These are phyloP conservation scores for Alternaria panax DNA, from an alignment of 2,329 filamentous ascomycete genomes.

Conservation along the genomic window DNA sequence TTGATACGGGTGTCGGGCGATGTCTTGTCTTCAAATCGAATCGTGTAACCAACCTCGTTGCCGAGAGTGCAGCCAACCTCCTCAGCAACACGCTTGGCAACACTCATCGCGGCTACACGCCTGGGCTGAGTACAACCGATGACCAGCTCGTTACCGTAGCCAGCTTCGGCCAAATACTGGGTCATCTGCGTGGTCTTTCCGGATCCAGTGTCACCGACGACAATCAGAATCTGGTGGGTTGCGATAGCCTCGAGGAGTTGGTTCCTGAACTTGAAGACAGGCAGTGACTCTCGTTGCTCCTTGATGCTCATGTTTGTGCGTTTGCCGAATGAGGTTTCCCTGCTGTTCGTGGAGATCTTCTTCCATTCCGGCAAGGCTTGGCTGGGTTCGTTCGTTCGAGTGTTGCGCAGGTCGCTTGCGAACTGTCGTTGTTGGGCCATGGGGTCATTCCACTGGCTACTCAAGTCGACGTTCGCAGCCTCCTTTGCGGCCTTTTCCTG, in stretches of 20 bases:
- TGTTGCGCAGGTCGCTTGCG: slow-evolving; percentile 79
- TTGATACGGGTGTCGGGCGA: slow-evolving; percentile 89
- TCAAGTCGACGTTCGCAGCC: slow-evolving; percentile 78
- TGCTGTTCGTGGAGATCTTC: slow-evolving; percentile 77
- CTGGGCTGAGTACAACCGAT: slow-evolving; percentile 97
- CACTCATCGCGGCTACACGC: slow-evolving; percentile 97
- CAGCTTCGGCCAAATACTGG: slow-evolving; percentile 91
- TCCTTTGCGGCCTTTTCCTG: slow-evolving; percentile 80
- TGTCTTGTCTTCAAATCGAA: slow-evolving; percentile 97
- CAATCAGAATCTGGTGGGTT: slow-evolving; percentile 90
- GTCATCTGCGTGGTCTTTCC: slow-evolving; percentile 98
- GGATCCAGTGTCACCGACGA: slow-evolving; percentile 95
- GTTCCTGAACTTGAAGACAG: slow-evolving; percentile 86
- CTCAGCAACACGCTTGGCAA: slow-evolving; percentile 95
- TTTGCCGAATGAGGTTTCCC: slow-evolving; percentile 82
- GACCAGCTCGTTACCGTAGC: slow-evolving; percentile 84
- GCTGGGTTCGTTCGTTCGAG: slow-evolving; percentile 65
- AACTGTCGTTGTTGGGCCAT: slow-evolving; percentile 93
- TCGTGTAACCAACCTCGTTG: slow-evolving; percentile 97
- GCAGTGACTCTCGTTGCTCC: slow-evolving; percentile 87
- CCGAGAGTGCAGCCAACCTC: slow-evolving; percentile 94
- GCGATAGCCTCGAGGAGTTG: slow-evolving; percentile 86
- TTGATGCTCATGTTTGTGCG: slow-evolving; percentile 92
- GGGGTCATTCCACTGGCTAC: slow-evolving; percentile 94
- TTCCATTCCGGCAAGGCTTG: slow-evolving; percentile 93